Conservation (phyloP, 2,329 filamentous ascomycete genomes). For the Bipolaris cookei region DNA sequence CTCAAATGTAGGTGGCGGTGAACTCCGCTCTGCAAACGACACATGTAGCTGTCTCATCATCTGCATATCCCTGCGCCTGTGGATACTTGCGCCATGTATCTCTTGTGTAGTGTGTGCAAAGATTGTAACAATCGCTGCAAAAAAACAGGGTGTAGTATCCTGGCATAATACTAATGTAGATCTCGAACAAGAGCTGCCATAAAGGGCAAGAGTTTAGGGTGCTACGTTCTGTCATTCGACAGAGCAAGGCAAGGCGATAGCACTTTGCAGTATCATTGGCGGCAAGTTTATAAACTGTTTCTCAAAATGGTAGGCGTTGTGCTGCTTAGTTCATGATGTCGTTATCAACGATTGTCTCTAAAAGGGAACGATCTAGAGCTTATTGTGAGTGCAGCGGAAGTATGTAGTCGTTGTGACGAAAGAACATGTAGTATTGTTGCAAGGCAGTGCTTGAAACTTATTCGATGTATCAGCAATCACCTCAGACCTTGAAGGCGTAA, state of each 20-base stretch:
- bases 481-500: conserved; percentile 25
- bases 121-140: conserved; percentile 32
- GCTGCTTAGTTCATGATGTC: conserved; percentile 21
- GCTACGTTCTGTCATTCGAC: not conserved
- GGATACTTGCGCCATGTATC: conserved; percentile 3
- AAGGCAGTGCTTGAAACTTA: too few relatives aligned
- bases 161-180: conserved; percentile 5
- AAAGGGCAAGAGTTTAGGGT: not conserved
- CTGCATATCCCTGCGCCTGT: conserved; percentile 16
- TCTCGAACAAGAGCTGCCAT: not conserved
- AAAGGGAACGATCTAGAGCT: conserved; percentile 29
- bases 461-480: too few relatives aligned
- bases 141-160: conserved; percentile 18
- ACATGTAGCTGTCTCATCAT: conserved; percentile 17
- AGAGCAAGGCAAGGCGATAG: conserved; percentile 32
- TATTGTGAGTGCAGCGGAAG: conserved; percentile 23
- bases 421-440: too few relatives aligned
- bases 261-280: conserved; percentile 25
- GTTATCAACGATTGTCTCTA: conserved; percentile 20
- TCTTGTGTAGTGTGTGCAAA: conserved; percentile 28
- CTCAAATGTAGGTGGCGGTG: not conserved
- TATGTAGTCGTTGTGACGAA: conserved; percentile 19
- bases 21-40: conserved; percentile 19
- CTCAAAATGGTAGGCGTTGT: conserved; percentile 26
- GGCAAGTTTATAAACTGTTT: conserved; percentile 26